Base-by-base conservation (phyloP, 2,329 filamentous ascomycete species). In the Aureobasidium sp. region DNA sequence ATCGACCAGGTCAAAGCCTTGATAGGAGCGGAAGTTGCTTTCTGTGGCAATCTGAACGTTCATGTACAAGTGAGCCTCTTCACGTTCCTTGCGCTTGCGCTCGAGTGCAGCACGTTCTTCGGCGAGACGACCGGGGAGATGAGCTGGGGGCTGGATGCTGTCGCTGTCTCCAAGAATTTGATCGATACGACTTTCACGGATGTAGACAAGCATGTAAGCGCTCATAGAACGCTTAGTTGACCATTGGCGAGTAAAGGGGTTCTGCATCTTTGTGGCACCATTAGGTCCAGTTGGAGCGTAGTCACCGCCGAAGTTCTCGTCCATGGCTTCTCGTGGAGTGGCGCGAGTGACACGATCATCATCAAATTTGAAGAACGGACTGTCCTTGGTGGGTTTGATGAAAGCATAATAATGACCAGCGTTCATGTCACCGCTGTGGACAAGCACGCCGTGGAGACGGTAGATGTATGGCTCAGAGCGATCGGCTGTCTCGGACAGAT, bases 351-450 rank as follows among this genome's bases (percentile, higher is more conserved):
- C 94, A 67, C 92, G 89, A 71, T 99, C 94, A 67, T 99, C 94
- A 69, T 99, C 95, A 69, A 96, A 99, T 70, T 89, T 94, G 80
- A 95, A 97, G 78, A 96, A 99, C 78, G 90, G 86, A 36, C 94
- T 93, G 65, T 96, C 90, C 76, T 96, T 95, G 63, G 87, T 85
- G 0, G 95, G 94, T 73, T 96, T 97, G 69, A 99, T 78, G 75
- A 96, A 99, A 0, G 94, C 94, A 72, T 99, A 99, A 76, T 99
- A 99, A 75, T 99, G 94, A 3, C 94, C 94, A 12, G 95, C 93
- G 74, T 99, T 97, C 62, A 97, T 82, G 71, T 97, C 94, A 65
- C 94, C 94, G 68, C 91, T 97, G 76, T 99, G 94, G 7, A 99
- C 94, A 48, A 99, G 81, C 26, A 99, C 94, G 64, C 94, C 92